Evolutionary conservation across 1,284 basidiomycete genomes (phyloP), one percentile per base, ranked within the genome.

Genomic region (Cryptococcus amylolentus): DNA sequence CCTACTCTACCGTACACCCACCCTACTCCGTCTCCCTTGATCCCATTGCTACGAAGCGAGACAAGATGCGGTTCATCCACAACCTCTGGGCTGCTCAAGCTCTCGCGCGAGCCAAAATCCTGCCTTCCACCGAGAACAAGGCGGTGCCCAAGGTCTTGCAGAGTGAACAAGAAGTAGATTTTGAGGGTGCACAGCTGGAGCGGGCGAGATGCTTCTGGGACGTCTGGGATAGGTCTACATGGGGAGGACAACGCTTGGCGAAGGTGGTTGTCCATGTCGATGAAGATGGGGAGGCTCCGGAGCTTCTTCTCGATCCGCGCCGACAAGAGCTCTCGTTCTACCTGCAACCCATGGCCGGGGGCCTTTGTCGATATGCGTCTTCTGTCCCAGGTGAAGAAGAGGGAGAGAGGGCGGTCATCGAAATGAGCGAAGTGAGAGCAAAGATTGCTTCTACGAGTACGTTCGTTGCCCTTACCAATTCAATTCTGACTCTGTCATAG

Each of bases 231-330:
- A 80, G 88, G 46, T 86, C 82, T 8, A 83, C 84, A 3, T 95
- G 89, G 77, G 73, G 87, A 12, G 87, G 89, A 65, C 75, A 78
- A 2, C 86, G 84, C 74, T 93, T 91, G 83, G 88, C 86, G n/a
- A 93, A 92, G 78, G 83, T 91, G 18, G 85, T 90, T 8, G 81
- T 94, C 43, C 89, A 92, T 62, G 84, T 94, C 54, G 89, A 92
- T 71, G 83, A 85, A 18, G 70, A 82, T 13, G 88, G 88, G 1
- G 38, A 49, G 8, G 52, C 62, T 4, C 79, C 83, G 16, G 83
- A 85, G 2, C 80, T 92, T 55, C 86, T 87, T 2, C 87, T 86
- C 5, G 79, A 86, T 31, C 81, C 79, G 10, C 81, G 79, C 16
- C 82, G 87, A 13, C 89, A 90, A 0, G 85, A 86, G 60, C 86